A percentile compares a stretch with the other conserved stretches of the same genome.
phyloP scores from a whole-genome alignment of 768 basidiomycete genomes.

The Xerocomellus amylosporus region DNA sequence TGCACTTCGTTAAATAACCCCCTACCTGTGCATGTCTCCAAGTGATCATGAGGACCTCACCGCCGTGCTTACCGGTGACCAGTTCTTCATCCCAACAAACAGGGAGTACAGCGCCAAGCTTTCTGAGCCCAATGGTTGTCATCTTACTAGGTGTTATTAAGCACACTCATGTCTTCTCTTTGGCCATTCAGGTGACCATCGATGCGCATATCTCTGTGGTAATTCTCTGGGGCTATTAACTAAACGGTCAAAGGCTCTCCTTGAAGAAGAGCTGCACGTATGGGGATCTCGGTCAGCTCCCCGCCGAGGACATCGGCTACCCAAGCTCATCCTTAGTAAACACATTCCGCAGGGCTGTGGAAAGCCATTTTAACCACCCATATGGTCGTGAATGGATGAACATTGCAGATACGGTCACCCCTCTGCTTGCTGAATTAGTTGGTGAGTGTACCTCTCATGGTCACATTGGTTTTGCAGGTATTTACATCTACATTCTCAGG shows the following conservation, averaged over 20 bases:
- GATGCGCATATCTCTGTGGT: conserved; percentile 87
- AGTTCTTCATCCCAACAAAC: conserved; percentile 61
- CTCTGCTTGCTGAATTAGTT: conserved; percentile 75
- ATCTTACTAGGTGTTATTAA: background rate
- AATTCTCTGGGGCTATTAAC: conserved; percentile 89
- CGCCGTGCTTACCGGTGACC: conserved; percentile 42
- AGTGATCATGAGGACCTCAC: conserved; percentile 17
- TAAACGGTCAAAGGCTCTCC: conserved; percentile 64
- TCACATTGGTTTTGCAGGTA: conserved; percentile 7
- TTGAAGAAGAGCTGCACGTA: conserved; percentile 78
- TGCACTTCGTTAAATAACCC: background rate
- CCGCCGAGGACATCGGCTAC: conserved; percentile 11
- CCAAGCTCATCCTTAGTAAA: conserved; percentile 5
- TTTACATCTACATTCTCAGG: conserved; percentile 46
- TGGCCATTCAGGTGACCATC: conserved; percentile 39
- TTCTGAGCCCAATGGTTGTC: conserved; percentile 38
- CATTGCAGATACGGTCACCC: conserved; percentile 68
- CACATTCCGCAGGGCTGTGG: conserved; percentile 59
- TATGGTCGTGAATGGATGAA: conserved; percentile 78
- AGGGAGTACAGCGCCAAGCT: conserved; percentile 44
- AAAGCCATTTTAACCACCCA: conserved; percentile 91
- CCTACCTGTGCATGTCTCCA: conserved; percentile 13
- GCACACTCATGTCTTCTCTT: conserved; percentile 14
- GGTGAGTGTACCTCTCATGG: conserved; percentile 47
- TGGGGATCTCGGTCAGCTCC: conserved; percentile 70